phyloP scores from a whole-genome alignment of 2,329 filamentous ascomycete species.

The Aspergillus pseudonomiae region DNA sequence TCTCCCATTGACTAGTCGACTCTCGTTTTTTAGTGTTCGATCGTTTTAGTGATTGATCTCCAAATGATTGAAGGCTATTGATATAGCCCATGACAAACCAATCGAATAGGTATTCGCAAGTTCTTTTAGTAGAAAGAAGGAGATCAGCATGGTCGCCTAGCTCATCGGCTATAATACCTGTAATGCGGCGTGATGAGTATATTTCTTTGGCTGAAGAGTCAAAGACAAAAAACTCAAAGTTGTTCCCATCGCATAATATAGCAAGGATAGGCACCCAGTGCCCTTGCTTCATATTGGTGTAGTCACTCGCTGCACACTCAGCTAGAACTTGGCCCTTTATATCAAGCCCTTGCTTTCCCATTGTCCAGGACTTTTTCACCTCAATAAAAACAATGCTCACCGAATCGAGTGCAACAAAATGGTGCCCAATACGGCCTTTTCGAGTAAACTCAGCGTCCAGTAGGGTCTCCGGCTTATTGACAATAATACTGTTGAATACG shows the following conservation, averaged over 20 bases:
- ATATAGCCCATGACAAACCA: slow-evolving; percentile 3
- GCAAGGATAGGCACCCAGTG: slow-evolving; percentile 4
- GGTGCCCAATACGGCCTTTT: not conserved
- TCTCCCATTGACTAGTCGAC: not conserved
- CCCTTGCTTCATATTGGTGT: not conserved
- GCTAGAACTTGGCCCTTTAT: slow-evolving; percentile 5
- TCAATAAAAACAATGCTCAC: slow-evolving; percentile 5
- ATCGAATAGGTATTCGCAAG: not conserved
- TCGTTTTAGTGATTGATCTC: not conserved
- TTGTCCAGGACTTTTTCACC: not conserved
- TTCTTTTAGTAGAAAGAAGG: not conserved
- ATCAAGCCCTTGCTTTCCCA: slow-evolving; percentile 1
- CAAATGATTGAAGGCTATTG: not conserved
- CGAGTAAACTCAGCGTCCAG: not conserved
- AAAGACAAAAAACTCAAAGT: slow-evolving; percentile 5
- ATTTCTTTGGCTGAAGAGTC: slow-evolving; percentile 1
- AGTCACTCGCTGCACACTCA: slow-evolving; percentile 7
- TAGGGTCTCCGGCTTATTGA: not conserved
- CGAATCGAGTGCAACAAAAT: not conserved
- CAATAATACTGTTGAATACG: slow-evolving; percentile 1
- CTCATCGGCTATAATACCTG: not conserved
- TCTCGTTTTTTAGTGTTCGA: not conserved
- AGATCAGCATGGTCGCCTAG: not conserved
- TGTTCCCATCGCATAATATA: slow-evolving; percentile 1
- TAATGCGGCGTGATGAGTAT: not conserved